A percentile compares a stretch with the other conserved stretches of the same genome.
These are phyloP conservation scores for Candida hungchunana DNA, from an alignment of 805 yeast species.

Conservation along the genomic window DNA sequence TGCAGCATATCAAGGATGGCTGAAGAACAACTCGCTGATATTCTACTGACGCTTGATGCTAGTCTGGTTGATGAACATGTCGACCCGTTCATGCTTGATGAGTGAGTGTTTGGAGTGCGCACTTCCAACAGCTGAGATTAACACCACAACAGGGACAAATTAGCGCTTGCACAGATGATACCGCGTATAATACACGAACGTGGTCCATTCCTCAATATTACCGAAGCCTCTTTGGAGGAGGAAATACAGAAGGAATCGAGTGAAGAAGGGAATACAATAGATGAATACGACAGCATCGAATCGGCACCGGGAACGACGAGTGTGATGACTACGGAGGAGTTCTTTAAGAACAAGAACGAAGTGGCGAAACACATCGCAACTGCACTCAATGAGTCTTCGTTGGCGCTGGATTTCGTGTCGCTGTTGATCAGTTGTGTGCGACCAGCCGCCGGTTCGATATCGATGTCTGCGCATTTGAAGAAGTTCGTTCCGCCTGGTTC, in stretches of 20 bases:
- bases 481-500: constrained; percentile 76
- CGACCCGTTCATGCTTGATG: constrained; percentile 23
- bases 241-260: constrained; percentile 16
- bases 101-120: constrained; percentile 13
- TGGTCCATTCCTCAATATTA: constrained; percentile 52
- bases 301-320: too few relatives aligned
- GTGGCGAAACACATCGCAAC: constrained; percentile 48
- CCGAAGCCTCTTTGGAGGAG: constrained; percentile 43
- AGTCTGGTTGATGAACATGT: constrained; percentile 23
- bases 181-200: constrained; percentile 55
- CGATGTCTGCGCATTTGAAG: constrained; percentile 81
- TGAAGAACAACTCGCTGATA: constrained; percentile 14
- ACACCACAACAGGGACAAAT: constrained; percentile 22
- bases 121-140: background rate
- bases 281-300: constrained; percentile 14
- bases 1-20: too few relatives aligned
- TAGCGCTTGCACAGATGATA: constrained; percentile 50
- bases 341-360: constrained; percentile 47
- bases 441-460: constrained; percentile 81
- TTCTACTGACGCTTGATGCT: constrained; percentile 23
- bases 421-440: constrained; percentile 72
- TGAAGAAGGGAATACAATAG: constrained; percentile 10
- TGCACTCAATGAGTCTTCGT: constrained; percentile 85
- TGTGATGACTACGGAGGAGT: constrained; percentile 39
- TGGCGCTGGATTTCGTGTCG: constrained; percentile 84